Evolutionary conservation across 2,329 filamentous ascomycete species (phyloP).

Genomic region (Scedosporium aurantiacum): DNA sequence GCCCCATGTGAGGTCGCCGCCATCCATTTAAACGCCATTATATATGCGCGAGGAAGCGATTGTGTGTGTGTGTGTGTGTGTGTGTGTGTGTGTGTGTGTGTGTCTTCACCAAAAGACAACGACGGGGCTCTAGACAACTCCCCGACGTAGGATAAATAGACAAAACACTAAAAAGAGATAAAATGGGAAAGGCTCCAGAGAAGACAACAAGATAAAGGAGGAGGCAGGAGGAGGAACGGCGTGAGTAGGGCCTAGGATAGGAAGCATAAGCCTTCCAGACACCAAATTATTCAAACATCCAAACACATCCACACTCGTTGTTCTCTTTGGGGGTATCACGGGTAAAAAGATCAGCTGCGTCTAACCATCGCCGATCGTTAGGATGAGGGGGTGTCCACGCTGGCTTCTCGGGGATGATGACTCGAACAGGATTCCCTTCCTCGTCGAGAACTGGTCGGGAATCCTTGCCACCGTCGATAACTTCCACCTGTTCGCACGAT

Average conservation of each 20-base stretch:
- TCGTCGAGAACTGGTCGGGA: slow-evolving; percentile 24
- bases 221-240: not conserved
- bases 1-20: not conserved
- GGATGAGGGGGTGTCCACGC: not conserved
- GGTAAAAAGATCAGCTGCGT: slow-evolving; percentile 10
- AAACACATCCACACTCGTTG: slow-evolving; percentile 8
- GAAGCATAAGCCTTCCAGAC: not conserved
- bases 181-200: no score
- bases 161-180: not conserved
- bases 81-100: not conserved
- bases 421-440: slow-evolving; percentile 27
- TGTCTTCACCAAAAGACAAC: not conserved
- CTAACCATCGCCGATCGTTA: slow-evolving; percentile 5
- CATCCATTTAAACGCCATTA: not conserved
- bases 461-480: slow-evolving; percentile 26
- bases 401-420: slow-evolving; percentile 31
- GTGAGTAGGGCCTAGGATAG: not conserved
- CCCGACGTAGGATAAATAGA: not conserved
- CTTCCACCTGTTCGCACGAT: slow-evolving; percentile 36
- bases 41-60: not conserved
- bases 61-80: not conserved
- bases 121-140: not conserved
- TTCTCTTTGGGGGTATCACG: slow-evolving; percentile 5
- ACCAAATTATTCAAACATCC: slow-evolving; percentile 4
- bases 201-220: not conserved